Evolutionary conservation across 257 asterid genomes (phyloP).

Genomic region (Thymus quinquecostatus): DNA sequence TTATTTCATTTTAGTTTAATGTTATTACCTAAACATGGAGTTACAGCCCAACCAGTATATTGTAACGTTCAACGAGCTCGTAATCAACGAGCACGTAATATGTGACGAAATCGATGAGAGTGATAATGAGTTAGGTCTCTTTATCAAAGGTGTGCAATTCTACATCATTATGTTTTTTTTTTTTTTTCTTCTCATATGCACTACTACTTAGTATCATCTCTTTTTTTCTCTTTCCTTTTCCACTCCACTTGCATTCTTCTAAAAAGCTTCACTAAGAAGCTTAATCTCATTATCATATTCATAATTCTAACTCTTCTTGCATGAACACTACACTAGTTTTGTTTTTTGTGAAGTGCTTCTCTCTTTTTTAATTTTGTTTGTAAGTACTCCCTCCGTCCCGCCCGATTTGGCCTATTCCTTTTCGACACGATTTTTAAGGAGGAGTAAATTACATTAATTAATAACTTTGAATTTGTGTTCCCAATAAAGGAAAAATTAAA

Average conservation of each 20-base stretch:
- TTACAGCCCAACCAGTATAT: background rate
- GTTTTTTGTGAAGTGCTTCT: no score
- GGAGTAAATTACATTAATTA: no score
- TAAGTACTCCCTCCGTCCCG: no score
- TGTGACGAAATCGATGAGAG: background rate
- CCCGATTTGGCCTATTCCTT: no score
- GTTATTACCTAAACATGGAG: background rate
- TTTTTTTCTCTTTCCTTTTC: background rate
- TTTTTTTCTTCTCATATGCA: constrained; percentile 14
- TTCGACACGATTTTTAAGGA: no score
- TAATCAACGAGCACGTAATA: no score
- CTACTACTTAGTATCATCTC: background rate
- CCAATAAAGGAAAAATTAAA: no score
- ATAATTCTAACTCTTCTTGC: background rate
- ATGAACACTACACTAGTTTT: no score
- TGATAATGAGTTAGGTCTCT: constrained; percentile 16
- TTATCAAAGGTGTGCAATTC: constrained; percentile 23
- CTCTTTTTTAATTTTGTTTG: no score
- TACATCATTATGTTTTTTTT: constrained; percentile 23
- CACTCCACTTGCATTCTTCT: constrained; percentile 23
- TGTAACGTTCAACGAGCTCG: no score
- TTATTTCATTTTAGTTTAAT: no score
- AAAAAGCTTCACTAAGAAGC: constrained; percentile 26
- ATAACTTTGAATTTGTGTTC: no score
- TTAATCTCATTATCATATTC: background rate